These are phyloP conservation scores for Trichoderma endophyticum DNA, from an alignment of 2,329 filamentous ascomycete species.

Conservation along the genomic window DNA sequence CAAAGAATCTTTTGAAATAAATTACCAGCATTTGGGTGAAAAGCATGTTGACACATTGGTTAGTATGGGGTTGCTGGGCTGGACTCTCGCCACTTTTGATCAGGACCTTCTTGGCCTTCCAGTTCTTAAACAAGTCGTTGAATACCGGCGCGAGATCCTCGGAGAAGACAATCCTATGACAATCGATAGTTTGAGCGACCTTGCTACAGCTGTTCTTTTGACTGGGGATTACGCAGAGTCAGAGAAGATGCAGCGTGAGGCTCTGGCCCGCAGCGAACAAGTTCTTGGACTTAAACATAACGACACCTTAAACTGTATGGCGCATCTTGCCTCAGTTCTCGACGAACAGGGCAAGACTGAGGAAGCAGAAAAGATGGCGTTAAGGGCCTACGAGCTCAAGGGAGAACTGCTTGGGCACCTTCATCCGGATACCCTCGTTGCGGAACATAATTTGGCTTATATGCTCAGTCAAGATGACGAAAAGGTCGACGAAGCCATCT, in stretches of 20 bases:
- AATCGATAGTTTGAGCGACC: conserved; percentile 6
- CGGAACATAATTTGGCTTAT: background rate
- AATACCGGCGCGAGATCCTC: background rate
- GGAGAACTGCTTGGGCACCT: background rate
- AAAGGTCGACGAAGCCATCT: background rate
- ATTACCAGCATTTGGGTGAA: background rate
- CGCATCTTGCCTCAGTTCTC: background rate
- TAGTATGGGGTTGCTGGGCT: conserved; percentile 5
- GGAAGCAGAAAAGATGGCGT: background rate
- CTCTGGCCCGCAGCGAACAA: conserved; percentile 2
- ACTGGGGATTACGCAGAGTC: background rate
- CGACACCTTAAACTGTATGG: conserved; percentile 12
- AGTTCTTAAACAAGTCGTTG: background rate
- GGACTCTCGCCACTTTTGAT: background rate
- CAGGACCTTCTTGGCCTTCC: background rate
- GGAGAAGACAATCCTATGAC: conserved; percentile 5
- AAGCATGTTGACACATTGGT: conserved; percentile 12
- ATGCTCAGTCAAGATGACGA: background rate
- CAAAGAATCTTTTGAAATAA: conserved; percentile 1
- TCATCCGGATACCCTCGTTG: background rate
- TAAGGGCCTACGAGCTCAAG: background rate
- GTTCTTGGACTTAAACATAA: background rate
- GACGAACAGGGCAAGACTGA: background rate
- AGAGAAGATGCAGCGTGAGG: conserved; percentile 15
- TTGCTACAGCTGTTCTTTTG: background rate